Conservation (phyloP, 768 basidiomycete species). For the Rhodocollybia butyracea region DNA sequence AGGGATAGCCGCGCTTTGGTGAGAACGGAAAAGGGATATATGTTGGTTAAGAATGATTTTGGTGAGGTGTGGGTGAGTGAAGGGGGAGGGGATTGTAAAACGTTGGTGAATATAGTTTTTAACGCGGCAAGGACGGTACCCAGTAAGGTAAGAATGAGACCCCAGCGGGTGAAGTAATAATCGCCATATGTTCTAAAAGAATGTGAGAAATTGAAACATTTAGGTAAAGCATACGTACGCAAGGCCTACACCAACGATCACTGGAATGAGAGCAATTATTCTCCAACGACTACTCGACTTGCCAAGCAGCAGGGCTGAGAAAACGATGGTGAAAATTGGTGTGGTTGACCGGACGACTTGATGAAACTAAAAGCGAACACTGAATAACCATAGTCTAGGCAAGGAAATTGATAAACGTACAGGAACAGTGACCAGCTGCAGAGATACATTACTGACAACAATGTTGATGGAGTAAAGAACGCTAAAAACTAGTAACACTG, state of each 20-base stretch:
- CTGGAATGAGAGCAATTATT: constrained; percentile 73
- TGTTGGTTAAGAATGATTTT: constrained; percentile 12
- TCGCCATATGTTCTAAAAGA: constrained; percentile 83
- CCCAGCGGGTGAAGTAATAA: constrained; percentile 85
- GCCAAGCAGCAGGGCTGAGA: constrained; percentile 69
- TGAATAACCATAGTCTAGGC: background rate
- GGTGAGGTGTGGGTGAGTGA: constrained; percentile 12
- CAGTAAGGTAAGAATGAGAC: constrained; percentile 82
- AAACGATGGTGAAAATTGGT: constrained; percentile 85
- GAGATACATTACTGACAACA: constrained; percentile 87
- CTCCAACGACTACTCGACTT: constrained; percentile 58
- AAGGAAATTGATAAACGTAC: constrained; percentile 41
- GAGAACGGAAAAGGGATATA: constrained; percentile 20
- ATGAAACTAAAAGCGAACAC: constrained; percentile 65
- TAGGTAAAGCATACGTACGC: constrained; percentile 53
- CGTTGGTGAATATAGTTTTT: constrained; percentile 90
- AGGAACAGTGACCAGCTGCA: constrained; percentile 86
- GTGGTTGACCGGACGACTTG: constrained; percentile 94
- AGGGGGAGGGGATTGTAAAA: constrained; percentile 53
- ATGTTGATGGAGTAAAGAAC: constrained; percentile 92
- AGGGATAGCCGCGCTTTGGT: constrained; percentile 32
- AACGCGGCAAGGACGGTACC: constrained; percentile 91
- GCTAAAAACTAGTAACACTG: constrained; percentile 78
- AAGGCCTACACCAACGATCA: constrained; percentile 86
- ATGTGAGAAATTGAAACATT: background rate